Evolutionary conservation across 2,329 filamentous ascomycete species (phyloP), one percentile per base, ranked within the genome.

Genomic region (Beauveria australis): DNA sequence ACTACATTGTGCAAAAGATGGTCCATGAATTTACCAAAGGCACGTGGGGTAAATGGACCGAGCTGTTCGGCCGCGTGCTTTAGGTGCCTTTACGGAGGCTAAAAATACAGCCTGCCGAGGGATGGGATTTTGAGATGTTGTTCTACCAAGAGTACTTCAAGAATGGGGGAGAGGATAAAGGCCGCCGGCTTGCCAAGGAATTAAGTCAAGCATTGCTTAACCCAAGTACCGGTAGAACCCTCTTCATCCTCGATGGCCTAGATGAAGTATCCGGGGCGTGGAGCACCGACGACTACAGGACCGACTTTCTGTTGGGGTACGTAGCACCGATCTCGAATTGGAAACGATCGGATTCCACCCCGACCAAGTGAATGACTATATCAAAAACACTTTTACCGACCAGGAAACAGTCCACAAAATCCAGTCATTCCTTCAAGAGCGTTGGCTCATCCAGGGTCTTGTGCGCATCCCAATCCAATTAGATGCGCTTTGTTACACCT

Each of bases 381-480:
- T 53, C 16, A 10, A 26, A 18, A 37, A 26, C 22, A 16, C 19
- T 1, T 53, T 77, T 58, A 68, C 76, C 1, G 71, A 77, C 62
- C 5, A 3, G 44, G 26, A 6, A 3, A n/a, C n/a, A n/a, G n/a
- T n/a, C n/a, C n/a, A n/a, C n/a, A n/a, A n/a, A 22, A 22, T 22
- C 22, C 22, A 24, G 54, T 24, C n/a, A 3, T 78, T 75, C 43
- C 66, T 79, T 7, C 5, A 72, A 49, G 6, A 59, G 0, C 71
- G 72, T 61, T 55, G 28, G 59, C 64, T 74, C 8, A 67, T 79
- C 9, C 64, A 72, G 51, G 68, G 64, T 6, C 69, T 79, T 30
- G 67, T 75, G 2, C 73, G 70, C 18, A 77, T 79, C 44, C 77
- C 76, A 0, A 75, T 79, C 61, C 75, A 74, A 52, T 66, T 79